Evolutionary conservation across 805 yeast genomes (phyloP), one percentile per base, ranked within the genome.

Genomic region (Isabelozyma pseudorhagii): DNA sequence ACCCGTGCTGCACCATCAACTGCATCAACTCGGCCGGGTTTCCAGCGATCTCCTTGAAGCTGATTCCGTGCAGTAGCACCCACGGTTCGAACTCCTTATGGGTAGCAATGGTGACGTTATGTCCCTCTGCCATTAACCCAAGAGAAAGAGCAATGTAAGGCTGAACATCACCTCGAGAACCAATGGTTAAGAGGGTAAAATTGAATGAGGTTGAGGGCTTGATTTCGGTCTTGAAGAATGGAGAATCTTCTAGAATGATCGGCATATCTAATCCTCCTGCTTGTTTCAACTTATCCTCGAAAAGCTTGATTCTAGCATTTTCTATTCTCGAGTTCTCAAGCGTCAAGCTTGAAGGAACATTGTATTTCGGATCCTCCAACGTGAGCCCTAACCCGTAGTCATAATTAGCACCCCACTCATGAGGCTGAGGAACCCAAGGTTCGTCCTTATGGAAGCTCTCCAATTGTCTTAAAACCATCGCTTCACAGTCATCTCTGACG

Each of bases 111-210:
- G 83, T 83, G 1, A 89, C 96, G 15, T 68, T 66, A 62, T 93
- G 97, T 0, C 97, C 97, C 56, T 93, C 97, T 21, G 71, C 74
- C 44, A 82, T 66, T 41, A 93, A 72, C 0, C 92, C 96, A 55
- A 83, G 82, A 0, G 89, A 94, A n/a, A 93, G 68, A 0, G 97
- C 93, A 55, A 93, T 87, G 63, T 91, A 93, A 0, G 98, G 98
- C 67, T 93, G 98, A 6, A 93, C 97, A 67, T 93, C 98, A 34
- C 98, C 98, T 50, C 98, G 77, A 0, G 97, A 90, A 0, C 98
- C 98, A 58, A 93, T 93, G 0, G 97, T 93, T 50, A 93, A 67
- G 44, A 90, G 69, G 0, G 87, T 84, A 59, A 92, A 79, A 28
- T 77, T 78, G 57, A 78, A 79, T 2, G 82, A 67, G 46, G 80